A percentile compares a stretch with the other conserved stretches of the same genome.
Conservation (phyloP, 495 filamentous ascomycete species). For the Copromyces sp. region DNA sequence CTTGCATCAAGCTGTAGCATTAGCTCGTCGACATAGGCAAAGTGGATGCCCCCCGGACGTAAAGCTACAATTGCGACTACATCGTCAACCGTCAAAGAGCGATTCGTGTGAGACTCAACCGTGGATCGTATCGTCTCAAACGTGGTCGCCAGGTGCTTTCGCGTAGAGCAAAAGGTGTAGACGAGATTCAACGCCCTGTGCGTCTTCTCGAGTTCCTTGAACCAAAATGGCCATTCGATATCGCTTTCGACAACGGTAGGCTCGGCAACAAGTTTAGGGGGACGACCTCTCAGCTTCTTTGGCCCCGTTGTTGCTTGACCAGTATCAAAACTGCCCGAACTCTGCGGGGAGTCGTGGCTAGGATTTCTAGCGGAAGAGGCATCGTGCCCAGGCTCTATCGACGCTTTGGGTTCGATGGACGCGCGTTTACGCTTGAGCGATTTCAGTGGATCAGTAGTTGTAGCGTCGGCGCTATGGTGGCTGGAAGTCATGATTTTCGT, state of each 20-base stretch:
- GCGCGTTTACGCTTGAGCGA: slow-evolving; percentile 6
- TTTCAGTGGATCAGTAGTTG: background rate
- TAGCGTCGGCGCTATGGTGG: background rate
- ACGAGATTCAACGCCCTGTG: slow-evolving; percentile 84
- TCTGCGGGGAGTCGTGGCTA: background rate
- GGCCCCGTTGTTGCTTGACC: background rate
- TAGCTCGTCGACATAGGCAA: slow-evolving; percentile 78
- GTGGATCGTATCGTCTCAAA: slow-evolving; percentile 78
- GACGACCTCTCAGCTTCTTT: background rate
- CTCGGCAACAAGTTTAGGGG: background rate
- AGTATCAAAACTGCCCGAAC: background rate
- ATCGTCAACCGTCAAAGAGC: slow-evolving; percentile 60
- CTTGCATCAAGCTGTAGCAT: slow-evolving; percentile 67
- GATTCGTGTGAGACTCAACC: slow-evolving; percentile 73
- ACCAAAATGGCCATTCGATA: slow-evolving; percentile 59
- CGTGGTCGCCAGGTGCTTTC: slow-evolving; percentile 84
- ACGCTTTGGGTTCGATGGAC: background rate
- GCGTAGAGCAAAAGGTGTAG: slow-evolving; percentile 87
- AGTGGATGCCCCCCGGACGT: slow-evolving; percentile 64
- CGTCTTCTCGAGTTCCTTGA: slow-evolving; percentile 62
- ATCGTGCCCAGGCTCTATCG: background rate
- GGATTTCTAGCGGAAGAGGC: background rate
- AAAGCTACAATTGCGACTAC: slow-evolving; percentile 73
- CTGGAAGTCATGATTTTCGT: background rate
- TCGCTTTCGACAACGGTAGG: background rate